These are phyloP conservation scores for Draba incana DNA, from an alignment of 345 rosid species.

Conservation along the genomic window DNA sequence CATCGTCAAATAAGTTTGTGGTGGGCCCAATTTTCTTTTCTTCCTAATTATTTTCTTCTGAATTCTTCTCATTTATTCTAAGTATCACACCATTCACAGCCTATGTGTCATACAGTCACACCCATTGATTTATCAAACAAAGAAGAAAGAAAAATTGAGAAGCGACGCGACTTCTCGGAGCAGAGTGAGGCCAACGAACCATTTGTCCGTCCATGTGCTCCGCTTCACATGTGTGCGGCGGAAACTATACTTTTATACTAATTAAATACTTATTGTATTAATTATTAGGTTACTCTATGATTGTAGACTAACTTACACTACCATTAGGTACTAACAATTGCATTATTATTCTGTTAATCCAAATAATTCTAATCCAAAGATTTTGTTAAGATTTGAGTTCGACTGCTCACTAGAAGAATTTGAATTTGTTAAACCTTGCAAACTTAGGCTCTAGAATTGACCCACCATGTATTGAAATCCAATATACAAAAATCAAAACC, in stretches of 20 bases:
- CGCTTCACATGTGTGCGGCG: constrained; percentile 37
- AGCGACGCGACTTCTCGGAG: constrained; percentile 66
- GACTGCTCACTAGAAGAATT: not conserved
- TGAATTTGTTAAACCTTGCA: not conserved
- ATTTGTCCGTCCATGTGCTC: constrained; percentile 30
- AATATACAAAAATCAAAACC: not conserved
- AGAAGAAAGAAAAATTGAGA: not conserved
- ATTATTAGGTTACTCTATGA: constrained; percentile 10
- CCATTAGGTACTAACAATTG: not conserved
- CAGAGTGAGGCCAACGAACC: constrained; percentile 45
- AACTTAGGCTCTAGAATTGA: not conserved
- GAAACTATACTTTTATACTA: not conserved
- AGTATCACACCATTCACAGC: too few species aligned
- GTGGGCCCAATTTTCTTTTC: too few species aligned
- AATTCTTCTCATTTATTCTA: too few species aligned
- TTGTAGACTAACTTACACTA: constrained; percentile 10
- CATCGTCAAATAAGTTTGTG: too few species aligned
- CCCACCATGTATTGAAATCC: not conserved
- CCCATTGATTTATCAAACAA: not conserved
- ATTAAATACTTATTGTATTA: constrained; percentile 1
- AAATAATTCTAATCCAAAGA: constrained; percentile 6
- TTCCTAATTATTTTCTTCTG: too few species aligned
- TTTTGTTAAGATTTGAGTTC: not conserved
- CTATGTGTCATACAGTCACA: too few species aligned
- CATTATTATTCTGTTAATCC: too few species aligned